Conservation (phyloP, 495 filamentous ascomycete genomes). For the Aspergillus cristatus region DNA sequence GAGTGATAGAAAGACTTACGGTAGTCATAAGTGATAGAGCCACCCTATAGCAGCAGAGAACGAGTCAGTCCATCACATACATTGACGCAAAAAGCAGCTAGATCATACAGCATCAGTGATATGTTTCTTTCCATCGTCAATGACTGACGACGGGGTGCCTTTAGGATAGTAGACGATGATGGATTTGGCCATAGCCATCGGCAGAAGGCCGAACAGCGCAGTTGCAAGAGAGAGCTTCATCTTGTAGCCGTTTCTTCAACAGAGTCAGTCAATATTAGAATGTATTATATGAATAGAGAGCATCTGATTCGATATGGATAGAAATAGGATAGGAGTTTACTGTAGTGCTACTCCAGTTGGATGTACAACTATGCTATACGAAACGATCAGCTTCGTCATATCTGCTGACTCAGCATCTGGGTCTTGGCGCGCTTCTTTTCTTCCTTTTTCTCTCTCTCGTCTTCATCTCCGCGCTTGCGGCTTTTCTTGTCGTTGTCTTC, state of each 20-base stretch:
- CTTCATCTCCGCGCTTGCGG: background rate
- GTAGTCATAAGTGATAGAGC: slow-evolving; percentile 45
- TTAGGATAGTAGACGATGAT: slow-evolving; percentile 70
- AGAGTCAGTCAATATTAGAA: background rate
- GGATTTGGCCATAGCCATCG: slow-evolving; percentile 53
- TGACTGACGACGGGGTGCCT: slow-evolving; percentile 58
- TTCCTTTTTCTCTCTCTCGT: background rate
- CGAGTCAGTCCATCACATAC: background rate
- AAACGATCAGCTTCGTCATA: background rate
- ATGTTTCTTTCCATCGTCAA: slow-evolving; percentile 60
- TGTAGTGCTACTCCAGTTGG: too few relatives aligned
- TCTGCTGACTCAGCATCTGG: slow-evolving; percentile 1
- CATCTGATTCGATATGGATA: background rate
- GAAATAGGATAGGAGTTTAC: too few relatives aligned
- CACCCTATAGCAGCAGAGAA: slow-evolving; percentile 14
- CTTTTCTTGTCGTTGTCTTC: too few relatives aligned
- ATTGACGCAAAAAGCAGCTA: background rate
- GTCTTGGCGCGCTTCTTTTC: background rate
- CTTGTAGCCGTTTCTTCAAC: slow-evolving; percentile 3
- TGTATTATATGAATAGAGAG: background rate
- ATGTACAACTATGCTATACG: too few relatives aligned
- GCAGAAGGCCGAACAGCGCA: slow-evolving; percentile 45
- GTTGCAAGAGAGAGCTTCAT: slow-evolving; percentile 51
- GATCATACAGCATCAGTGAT: slow-evolving; percentile 55
- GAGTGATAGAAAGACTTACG: slow-evolving; percentile 26